phyloP scores from a whole-genome alignment of 2,329 filamentous ascomycete species.

The Exophiala aquamarina region DNA sequence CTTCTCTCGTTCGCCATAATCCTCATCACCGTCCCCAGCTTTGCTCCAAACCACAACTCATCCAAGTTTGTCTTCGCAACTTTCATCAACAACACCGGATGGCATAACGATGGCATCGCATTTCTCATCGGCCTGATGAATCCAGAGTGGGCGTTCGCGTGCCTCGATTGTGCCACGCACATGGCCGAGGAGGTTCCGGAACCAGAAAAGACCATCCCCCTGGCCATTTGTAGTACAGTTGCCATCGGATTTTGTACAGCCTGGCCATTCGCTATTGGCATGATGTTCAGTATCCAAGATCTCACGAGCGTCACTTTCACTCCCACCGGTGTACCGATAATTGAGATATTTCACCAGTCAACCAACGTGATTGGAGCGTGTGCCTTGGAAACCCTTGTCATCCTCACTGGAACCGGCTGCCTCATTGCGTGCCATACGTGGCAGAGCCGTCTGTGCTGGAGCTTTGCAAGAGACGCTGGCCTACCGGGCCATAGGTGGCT shows the following conservation, averaged over 20 bases:
- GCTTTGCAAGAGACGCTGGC: constrained; percentile 20
- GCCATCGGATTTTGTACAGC: constrained; percentile 49
- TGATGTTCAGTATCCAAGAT: constrained; percentile 51
- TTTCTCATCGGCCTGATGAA: constrained; percentile 46
- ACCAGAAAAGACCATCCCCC: constrained; percentile 49
- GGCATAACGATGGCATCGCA: constrained; percentile 41
- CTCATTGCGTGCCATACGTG: constrained; percentile 51
- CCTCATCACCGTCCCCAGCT: constrained; percentile 48
- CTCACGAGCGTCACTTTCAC: constrained; percentile 41
- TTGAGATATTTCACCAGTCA: constrained; percentile 54
- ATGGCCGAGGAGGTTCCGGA: constrained; percentile 50
- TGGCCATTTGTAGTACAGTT: constrained; percentile 51
- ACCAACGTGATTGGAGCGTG: constrained; percentile 42
- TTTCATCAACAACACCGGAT: constrained; percentile 48
- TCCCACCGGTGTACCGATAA: constrained; percentile 46
- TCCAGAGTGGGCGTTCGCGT: constrained; percentile 38
- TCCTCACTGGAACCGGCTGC: constrained; percentile 49
- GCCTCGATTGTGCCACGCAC: constrained; percentile 52
- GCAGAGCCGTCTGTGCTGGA: constrained; percentile 48
- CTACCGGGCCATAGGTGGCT: constrained; percentile 11
- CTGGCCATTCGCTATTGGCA: constrained; percentile 40
- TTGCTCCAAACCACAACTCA: constrained; percentile 31
- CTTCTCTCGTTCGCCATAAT: constrained; percentile 50
- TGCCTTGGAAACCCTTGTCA: constrained; percentile 45
- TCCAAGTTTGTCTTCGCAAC: constrained; percentile 52